These are phyloP conservation scores for Monosporascus sp. DNA, from an alignment of 2,329 filamentous ascomycete species.

Conservation along the genomic window DNA sequence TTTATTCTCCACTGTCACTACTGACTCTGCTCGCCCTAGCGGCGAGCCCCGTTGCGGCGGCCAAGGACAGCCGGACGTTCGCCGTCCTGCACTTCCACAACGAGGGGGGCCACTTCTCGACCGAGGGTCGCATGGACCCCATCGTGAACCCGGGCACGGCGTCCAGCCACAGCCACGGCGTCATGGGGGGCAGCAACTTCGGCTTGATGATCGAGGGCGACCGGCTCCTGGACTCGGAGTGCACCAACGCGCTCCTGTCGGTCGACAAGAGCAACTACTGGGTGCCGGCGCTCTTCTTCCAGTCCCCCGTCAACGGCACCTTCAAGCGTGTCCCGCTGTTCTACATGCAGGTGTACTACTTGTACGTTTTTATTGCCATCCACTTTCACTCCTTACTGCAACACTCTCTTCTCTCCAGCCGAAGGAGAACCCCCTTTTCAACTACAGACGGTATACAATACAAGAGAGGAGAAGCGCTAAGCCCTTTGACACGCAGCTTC, in stretches of 20 bases:
- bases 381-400: neutral
- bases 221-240: slow-evolving; percentile 41
- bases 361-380: slow-evolving; percentile 20
- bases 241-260: slow-evolving; percentile 52
- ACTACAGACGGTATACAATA: slow-evolving; percentile 11
- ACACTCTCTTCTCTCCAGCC: neutral
- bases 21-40: neutral
- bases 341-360: slow-evolving; percentile 51
- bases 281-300: slow-evolving; percentile 55
- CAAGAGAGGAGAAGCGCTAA: slow-evolving; percentile 48
- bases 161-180: slow-evolving; percentile 49
- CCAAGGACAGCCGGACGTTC: neutral
- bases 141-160: slow-evolving; percentile 44
- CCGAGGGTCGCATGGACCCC: slow-evolving; percentile 49
- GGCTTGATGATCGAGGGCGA: slow-evolving; percentile 38
- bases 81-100: neutral
- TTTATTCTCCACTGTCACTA: too few species aligned
- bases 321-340: slow-evolving; percentile 50
- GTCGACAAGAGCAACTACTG: slow-evolving; percentile 60
- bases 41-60: neutral
- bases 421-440: neutral
- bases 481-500: neutral
- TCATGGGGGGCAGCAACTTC: slow-evolving; percentile 53
- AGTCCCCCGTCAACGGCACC: slow-evolving; percentile 44
- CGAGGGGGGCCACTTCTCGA: neutral